Evolutionary conservation across 257 asterid genomes (phyloP), one percentile per base, ranked within the genome.

Genomic region (Haberlea rhodopensis): DNA sequence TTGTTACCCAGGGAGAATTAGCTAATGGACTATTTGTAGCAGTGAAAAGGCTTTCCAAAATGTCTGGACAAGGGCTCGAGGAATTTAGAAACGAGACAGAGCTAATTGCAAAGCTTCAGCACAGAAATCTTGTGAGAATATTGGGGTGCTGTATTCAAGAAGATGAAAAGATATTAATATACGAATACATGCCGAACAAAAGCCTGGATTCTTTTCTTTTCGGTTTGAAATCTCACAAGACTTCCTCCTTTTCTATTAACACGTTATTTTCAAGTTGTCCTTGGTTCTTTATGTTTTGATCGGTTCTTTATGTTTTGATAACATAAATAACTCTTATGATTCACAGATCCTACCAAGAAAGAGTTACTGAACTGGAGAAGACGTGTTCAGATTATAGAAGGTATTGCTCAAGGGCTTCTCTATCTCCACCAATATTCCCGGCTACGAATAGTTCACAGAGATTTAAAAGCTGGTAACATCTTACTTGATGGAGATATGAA

Each of bases 381-480:
- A 56, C 73, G 73, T 24, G 56, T 73, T 37, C 37, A 31, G 15
- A 71, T 71, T 37, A 62, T 71, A 0, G 54, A 60, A 37, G 75
- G 75, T 21, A 63, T 71, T 26, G 75, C 75, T 49, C 63, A 64
- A 18, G 75, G 75, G 25, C 75, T 71, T 37, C 54, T 71, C 23
- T 71, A 71, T 45, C 75, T 71, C 53, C 75, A 71, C 48, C 75
- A 71, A 28, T 65, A 63, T 56, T 71, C 75, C 15, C 54, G 70
- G 45, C 32, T 71, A 4, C n/a, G 75, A 57, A 63, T 71, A 8
- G 57, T 70, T 43, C 75, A 70, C 23, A 64, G 69, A 21, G 75
- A 70, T 55, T 63, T 70, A 45, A 70, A 70, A 63, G 75, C 75
- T 23, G 55, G 69, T 53, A 70, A 70, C 27, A 48, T 62, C 29